Conservation (phyloP, 176 grass and related monocot genomes). For the Canna indica region DNA sequence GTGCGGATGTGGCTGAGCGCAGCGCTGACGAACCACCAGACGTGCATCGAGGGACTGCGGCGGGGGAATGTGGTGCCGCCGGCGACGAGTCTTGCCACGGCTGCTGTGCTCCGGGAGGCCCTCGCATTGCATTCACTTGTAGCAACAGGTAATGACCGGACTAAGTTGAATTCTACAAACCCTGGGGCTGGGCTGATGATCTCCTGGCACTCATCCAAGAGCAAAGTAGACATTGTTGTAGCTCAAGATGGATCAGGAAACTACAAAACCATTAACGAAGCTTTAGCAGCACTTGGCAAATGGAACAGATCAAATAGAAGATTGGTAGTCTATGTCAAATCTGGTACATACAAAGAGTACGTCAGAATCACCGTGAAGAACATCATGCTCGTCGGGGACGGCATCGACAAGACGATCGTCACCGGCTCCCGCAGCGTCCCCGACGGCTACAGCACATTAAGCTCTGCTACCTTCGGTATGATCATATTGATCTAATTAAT, state of each 20-base stretch:
- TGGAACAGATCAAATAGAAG: not conserved
- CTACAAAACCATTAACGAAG: constrained; percentile 30
- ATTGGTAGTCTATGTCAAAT: constrained; percentile 22
- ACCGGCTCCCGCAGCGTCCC: constrained; percentile 23
- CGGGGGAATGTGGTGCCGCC: not conserved
- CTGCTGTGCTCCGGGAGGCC: constrained; percentile 2
- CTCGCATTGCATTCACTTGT: constrained; percentile 4
- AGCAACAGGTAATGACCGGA: not conserved
- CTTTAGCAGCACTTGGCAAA: not conserved
- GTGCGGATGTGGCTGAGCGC: constrained; percentile 20
- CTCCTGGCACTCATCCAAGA: constrained; percentile 6
- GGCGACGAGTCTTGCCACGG: not conserved
- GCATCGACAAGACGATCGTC: constrained; percentile 25
- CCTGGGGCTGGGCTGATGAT: constrained; percentile 1
- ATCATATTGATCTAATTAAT: too few species aligned
- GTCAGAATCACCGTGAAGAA: constrained; percentile 24
- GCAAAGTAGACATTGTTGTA: constrained; percentile 16
- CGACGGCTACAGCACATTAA: constrained; percentile 27
- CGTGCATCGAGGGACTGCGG: constrained; percentile 14
- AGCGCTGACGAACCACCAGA: constrained; percentile 13
- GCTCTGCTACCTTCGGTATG: constrained; percentile 20
- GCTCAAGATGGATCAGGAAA: constrained; percentile 27
- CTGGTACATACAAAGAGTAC: constrained; percentile 20
- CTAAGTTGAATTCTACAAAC: not conserved
- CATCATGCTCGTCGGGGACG: constrained; percentile 28